These are phyloP conservation scores for Crucibulum cyathiforme DNA, from an alignment of 1,284 basidiomycete genomes.

Conservation along the genomic window DNA sequence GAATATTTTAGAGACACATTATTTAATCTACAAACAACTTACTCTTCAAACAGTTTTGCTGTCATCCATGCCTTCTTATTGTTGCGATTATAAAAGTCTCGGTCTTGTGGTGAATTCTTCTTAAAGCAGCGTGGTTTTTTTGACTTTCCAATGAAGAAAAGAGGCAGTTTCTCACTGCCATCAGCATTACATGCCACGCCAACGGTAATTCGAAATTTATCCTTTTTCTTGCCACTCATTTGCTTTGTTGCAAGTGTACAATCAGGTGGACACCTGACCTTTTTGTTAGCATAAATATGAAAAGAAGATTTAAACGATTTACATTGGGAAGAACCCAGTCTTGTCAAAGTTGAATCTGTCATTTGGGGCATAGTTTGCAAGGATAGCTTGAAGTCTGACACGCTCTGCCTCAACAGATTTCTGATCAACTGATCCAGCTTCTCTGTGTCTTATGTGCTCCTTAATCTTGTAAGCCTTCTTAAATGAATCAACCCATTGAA, in stretches of 20 bases:
- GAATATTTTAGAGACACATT: neutral
- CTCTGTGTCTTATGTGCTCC: slow-evolving; percentile 39
- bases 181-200: neutral
- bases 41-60: neutral
- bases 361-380: slow-evolving; percentile 17
- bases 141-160: neutral
- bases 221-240: slow-evolving; percentile 3
- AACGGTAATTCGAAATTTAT: slow-evolving; percentile 1
- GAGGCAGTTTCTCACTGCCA: neutral
- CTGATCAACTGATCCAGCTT: slow-evolving; percentile 40
- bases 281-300: too few species aligned
- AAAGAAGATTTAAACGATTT: neutral
- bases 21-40: neutral
- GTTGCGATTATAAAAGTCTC: neutral
- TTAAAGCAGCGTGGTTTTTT: neutral
- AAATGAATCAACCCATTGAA: neutral
- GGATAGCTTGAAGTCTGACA: slow-evolving; percentile 18
- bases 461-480: slow-evolving; percentile 14
- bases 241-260: neutral
- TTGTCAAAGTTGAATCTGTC: slow-evolving; percentile 45
- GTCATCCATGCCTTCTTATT: neutral
- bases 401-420: slow-evolving; percentile 28
- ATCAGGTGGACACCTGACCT: slow-evolving; percentile 4
- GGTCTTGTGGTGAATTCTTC: neutral
- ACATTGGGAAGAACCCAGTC: slow-evolving; percentile 33